A percentile compares a stretch with the other conserved stretches of the same genome.
These are phyloP conservation scores for Dendrocalamus sinicus DNA, from an alignment of 176 grass and related monocot species.

Conservation along the genomic window DNA sequence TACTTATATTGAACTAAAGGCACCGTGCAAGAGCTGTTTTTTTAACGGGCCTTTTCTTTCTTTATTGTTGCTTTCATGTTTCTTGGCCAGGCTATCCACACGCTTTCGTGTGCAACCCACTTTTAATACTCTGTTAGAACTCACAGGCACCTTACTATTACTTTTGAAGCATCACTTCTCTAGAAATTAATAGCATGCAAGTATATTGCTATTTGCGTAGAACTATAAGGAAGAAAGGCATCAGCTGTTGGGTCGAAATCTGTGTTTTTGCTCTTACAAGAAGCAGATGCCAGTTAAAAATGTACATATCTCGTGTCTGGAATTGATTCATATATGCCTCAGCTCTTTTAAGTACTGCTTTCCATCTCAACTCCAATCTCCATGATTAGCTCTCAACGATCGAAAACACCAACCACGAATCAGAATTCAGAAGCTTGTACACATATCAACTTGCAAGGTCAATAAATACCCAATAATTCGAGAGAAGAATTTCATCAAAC, in stretches of 20 bases:
- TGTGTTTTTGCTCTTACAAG: not conserved
- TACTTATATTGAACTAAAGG: no score
- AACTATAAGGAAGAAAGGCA: not conserved
- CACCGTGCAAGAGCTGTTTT: no score
- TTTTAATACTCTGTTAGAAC: no score
- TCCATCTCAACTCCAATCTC: not conserved
- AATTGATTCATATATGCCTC: conserved; percentile 10
- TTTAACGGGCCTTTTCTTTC: no score
- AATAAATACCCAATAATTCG: not conserved
- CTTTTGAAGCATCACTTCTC: not conserved
- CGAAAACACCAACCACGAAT: not conserved
- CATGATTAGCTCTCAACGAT: not conserved
- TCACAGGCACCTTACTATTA: no score
- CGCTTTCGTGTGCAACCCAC: no score
- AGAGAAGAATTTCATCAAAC: not conserved
- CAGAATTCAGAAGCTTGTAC: not conserved
- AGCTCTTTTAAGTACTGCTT: not conserved
- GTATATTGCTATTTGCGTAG: not conserved
- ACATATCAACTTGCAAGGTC: not conserved
- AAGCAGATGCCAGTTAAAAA: not conserved
- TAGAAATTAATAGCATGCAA: not conserved
- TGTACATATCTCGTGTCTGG: not conserved
- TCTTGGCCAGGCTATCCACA: no score
- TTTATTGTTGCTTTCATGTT: no score
- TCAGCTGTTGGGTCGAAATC: not conserved